A percentile compares a stretch with the other conserved stretches of the same genome.
Evolutionary conservation across 2,329 filamentous ascomycete genomes (phyloP).

Genomic region (Epicoccum sorghinum): DNA sequence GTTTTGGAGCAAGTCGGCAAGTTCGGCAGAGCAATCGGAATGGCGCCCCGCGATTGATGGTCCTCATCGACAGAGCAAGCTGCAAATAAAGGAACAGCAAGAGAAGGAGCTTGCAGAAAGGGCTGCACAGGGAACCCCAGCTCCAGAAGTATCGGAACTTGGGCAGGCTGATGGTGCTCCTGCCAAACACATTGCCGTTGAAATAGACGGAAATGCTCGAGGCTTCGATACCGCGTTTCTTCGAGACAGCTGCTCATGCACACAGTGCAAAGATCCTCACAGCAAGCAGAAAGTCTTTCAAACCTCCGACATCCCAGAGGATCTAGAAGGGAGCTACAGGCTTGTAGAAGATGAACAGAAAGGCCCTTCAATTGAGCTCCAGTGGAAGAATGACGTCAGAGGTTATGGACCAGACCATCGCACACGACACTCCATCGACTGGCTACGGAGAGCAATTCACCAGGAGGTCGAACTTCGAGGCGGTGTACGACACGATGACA

Average conservation of each 20-base stretch:
- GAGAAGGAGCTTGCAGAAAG: constrained; percentile 22
- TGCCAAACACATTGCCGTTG: constrained; percentile 38
- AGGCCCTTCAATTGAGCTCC: constrained; percentile 58
- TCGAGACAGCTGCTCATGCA: constrained; percentile 65
- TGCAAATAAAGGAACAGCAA: constrained; percentile 24
- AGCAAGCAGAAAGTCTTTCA: constrained; percentile 70
- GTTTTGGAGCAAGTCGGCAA: constrained; percentile 26
- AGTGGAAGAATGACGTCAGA: constrained; percentile 66
- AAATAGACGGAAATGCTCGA: constrained; percentile 39
- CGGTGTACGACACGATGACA: constrained; percentile 43
- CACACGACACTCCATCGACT: constrained; percentile 48
- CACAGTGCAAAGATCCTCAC: constrained; percentile 62
- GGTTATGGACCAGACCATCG: constrained; percentile 51
- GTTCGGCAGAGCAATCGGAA: constrained; percentile 23
- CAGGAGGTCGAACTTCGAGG: constrained; percentile 40
- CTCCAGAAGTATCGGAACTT: constrained; percentile 14
- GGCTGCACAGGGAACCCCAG: constrained; percentile 14
- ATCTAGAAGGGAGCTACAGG: constrained; percentile 45
- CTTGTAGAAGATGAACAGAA: constrained; percentile 45
- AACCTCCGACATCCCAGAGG: constrained; percentile 65
- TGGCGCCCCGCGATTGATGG: constrained; percentile 30
- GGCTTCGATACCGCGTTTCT: constrained; percentile 50
- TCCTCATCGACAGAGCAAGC: constrained; percentile 28
- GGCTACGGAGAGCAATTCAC: constrained; percentile 39
- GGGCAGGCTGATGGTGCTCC: constrained; percentile 32